A percentile compares a stretch with the other conserved stretches of the same genome.
phyloP scores from a whole-genome alignment of 371 early-diverging fungal species.

The Actinomortierella wolfii region DNA sequence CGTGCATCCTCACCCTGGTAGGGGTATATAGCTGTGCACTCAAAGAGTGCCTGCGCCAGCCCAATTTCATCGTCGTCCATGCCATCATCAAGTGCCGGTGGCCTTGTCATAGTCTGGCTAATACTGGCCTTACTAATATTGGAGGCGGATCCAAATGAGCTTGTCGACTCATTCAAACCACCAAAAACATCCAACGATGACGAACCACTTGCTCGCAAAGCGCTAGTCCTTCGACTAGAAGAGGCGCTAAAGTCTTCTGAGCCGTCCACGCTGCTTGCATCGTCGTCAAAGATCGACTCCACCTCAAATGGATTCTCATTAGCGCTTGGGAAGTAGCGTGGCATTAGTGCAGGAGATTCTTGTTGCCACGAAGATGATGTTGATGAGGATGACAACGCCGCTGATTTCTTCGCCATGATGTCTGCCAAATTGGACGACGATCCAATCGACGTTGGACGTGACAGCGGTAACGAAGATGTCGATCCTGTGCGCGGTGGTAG shows the following conservation, averaged over 20 bases:
- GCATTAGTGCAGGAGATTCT: constrained; percentile 9
- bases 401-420: constrained; percentile 1
- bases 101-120: constrained; percentile 8
- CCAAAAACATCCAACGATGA: too few species aligned
- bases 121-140: background rate
- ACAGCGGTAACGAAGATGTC: constrained; percentile 4
- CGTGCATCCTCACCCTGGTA: constrained; percentile 28
- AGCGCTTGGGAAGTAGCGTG: constrained; percentile 33
- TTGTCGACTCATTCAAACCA: too few species aligned
- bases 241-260: constrained; percentile 20
- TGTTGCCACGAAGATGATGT: background rate
- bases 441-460: background rate
- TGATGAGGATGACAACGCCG: background rate
- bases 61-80: constrained; percentile 45
- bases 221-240: background rate
- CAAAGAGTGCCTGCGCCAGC: constrained; percentile 40
- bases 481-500: constrained; percentile 15
- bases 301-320: constrained; percentile 46
- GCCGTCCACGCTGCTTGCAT: constrained; percentile 17
- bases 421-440: too few species aligned
- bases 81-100: constrained; percentile 36
- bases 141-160: too few species aligned
- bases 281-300: constrained; percentile 38
- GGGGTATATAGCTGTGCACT: constrained; percentile 45
- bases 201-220: too few species aligned